Evolutionary conservation across 495 filamentous ascomycete species (phyloP).

Genomic region (Daldinia grandis): DNA sequence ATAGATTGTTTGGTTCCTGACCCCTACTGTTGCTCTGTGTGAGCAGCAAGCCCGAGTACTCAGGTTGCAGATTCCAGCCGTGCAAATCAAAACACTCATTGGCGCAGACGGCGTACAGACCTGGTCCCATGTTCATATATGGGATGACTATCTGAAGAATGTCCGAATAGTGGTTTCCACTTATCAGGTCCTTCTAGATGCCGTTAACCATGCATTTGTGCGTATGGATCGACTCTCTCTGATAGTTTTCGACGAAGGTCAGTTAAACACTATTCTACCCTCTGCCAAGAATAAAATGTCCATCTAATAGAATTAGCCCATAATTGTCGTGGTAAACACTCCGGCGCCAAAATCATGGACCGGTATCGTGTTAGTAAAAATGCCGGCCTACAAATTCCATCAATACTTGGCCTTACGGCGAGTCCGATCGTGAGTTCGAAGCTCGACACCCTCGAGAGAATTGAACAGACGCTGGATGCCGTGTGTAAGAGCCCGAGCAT

Average conservation of each 20-base stretch:
- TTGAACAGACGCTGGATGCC: slow-evolving; percentile 82
- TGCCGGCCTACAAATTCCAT: slow-evolving; percentile 61
- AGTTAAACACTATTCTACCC: slow-evolving; percentile 12
- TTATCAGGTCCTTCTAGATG: slow-evolving; percentile 78
- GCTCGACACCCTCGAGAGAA: slow-evolving; percentile 57
- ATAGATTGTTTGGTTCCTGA: slow-evolving; percentile 86
- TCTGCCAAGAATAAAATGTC: slow-evolving; percentile 10
- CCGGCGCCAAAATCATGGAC: slow-evolving; percentile 82
- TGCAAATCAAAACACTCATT: slow-evolving; percentile 69
- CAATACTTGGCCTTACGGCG: slow-evolving; percentile 85
- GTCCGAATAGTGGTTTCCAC: slow-evolving; percentile 81
- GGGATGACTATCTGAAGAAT: slow-evolving; percentile 75
- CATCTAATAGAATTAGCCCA: slow-evolving; percentile 63
- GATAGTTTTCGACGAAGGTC: slow-evolving; percentile 92
- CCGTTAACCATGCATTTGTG: slow-evolving; percentile 82
- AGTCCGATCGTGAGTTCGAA: slow-evolving; percentile 76
- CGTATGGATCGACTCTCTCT: slow-evolving; percentile 70
- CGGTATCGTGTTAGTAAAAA: slow-evolving; percentile 66
- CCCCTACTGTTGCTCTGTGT: slow-evolving; percentile 78
- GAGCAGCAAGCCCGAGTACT: slow-evolving; percentile 76
- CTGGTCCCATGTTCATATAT: slow-evolving; percentile 76
- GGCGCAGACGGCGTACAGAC: slow-evolving; percentile 75
- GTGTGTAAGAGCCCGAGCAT: slow-evolving; percentile 74
- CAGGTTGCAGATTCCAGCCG: slow-evolving; percentile 65
- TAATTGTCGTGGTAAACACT: slow-evolving; percentile 68